These are phyloP conservation scores for Colletotrichum chrysophilum DNA, from an alignment of 2,329 filamentous ascomycete genomes.

Conservation along the genomic window DNA sequence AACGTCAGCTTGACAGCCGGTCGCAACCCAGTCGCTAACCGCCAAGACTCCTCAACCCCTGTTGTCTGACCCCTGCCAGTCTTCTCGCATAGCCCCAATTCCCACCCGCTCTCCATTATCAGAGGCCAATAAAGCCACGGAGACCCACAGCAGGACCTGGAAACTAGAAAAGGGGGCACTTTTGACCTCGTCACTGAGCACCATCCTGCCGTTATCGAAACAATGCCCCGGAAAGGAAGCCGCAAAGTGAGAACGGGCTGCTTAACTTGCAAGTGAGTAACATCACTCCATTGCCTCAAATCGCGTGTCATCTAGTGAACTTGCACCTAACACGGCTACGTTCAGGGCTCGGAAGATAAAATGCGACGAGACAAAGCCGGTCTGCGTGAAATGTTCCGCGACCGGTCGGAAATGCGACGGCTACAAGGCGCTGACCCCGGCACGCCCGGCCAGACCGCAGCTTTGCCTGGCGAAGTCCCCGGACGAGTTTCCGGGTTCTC, in stretches of 20 bases:
- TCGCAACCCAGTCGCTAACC: not conserved
- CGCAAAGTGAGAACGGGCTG: slow-evolving; percentile 55
- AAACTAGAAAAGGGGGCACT: not conserved
- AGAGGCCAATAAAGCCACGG: not conserved
- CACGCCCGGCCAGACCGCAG: slow-evolving; percentile 13
- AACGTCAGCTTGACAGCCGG: not conserved
- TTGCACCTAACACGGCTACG: not conserved
- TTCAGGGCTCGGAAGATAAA: slow-evolving; percentile 58
- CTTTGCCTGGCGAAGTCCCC: not conserved
- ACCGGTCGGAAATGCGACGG: slow-evolving; percentile 64
- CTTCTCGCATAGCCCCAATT: not conserved
- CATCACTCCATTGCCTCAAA: not conserved
- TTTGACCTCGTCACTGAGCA: not conserved
- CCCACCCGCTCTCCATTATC: not conserved
- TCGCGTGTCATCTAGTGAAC: not conserved
- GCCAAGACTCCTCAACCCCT: not conserved
- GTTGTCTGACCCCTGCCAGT: not conserved
- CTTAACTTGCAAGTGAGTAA: slow-evolving; percentile 58
- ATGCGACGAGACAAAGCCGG: slow-evolving; percentile 60
- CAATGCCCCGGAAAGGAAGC: slow-evolving; percentile 40
- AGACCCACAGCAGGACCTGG: not conserved
- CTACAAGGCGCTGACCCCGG: slow-evolving; percentile 38
- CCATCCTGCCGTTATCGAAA: not conserved
- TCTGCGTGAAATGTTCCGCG: slow-evolving; percentile 56
- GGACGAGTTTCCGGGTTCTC: not conserved